Base-by-base conservation (phyloP, 1,139 yeast genomes). In the Pichia sp. region DNA sequence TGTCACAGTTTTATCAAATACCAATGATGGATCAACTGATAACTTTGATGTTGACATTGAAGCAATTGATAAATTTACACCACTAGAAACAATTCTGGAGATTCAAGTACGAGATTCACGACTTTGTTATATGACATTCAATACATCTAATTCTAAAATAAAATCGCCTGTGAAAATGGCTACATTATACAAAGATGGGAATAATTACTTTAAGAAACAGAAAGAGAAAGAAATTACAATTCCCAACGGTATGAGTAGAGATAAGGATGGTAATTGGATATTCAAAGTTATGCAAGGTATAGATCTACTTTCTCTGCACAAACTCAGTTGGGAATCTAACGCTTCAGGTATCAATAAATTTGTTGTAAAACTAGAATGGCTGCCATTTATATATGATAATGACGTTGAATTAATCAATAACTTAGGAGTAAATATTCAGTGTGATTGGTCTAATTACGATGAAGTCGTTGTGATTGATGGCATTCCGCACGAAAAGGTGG, bases 381-480 rank as follows among this genome's bases (percentile, higher is more conserved):
- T 84, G 36, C 95, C 95, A 4, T 74, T 74, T 47, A 69, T 82
- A 48, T 70, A 66, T 24, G 70, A 61, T 28, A 67, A 60, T 38
- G 67, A 61, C 23, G 49, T 43, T 9, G 51, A 39, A 12, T 11
- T 45, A 2, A 45, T 43, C 4, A 6, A 43, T 45, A 60, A 62
- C 31, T 62, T 87, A 46, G 82, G 82, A 2, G 69, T 86, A 2
- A 63, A 67, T 9, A 70, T 86, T 4, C 68, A 74, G 27, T 87
- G 96, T 59, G 76, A 67, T 55, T 86, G 94, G 94, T 82, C 84
- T 10, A 94, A 86, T 52, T 74, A 76, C 56, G 80, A 75, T 36
- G 67, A 68, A 4, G 66, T 65, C 33, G 62, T 70, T 5, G 46
- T 49, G 4, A 57, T 57, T 22, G 70, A 62, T 42, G 71, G 68